Evolutionary conservation across 257 asterid species (phyloP), one percentile per base, ranked within the genome.

Genomic region (Nemophila menziesii): DNA sequence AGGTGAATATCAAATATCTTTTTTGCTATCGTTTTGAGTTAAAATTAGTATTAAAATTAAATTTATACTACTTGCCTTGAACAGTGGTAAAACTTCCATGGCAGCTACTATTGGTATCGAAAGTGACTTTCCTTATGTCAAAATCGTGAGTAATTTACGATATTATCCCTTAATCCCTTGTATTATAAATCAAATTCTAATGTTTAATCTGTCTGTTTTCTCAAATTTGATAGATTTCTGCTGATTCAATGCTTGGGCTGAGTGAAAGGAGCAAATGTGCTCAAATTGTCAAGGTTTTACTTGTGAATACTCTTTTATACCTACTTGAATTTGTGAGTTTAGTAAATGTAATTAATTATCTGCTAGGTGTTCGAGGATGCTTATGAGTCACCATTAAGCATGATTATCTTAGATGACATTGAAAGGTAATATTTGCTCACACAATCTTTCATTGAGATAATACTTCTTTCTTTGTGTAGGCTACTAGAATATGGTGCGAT

Each of bases 21-120:
- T 22, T 20, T 61, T 52, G 45, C 43, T 42, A 43, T 5, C 11
- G 40, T 38, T 54, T 27, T 62, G 29, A 33, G 27, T 43, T 27
- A 22, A 48, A 54, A 50, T n/a, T n/a, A n/a, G n/a, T n/a, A n/a
- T n/a, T n/a, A 14, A 44, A 37, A 16, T 51, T 39, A 22, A 26
- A 40, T 23, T 29, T 38, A 9, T 34, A 16, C 26, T 20, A 6
- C 29, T 58, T 38, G 49, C 42, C 46, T 46, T 69, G 52, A 46
- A 64, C 92, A 89, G 98, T 74, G 98, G 98, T 48, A 89, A 80
- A 72, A 72, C 92, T 52, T 95, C 98, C 34, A 80, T 84, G 93
- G 92, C 95, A 43, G 90, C 98, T 47, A 78, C 94, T 19, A 51
- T 84, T 55, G 94, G 95, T 23, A 75, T 89, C 51, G 80, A 80